phyloP scores from a whole-genome alignment of 2,329 filamentous ascomycete species.

The Stenocarpella maydis region DNA sequence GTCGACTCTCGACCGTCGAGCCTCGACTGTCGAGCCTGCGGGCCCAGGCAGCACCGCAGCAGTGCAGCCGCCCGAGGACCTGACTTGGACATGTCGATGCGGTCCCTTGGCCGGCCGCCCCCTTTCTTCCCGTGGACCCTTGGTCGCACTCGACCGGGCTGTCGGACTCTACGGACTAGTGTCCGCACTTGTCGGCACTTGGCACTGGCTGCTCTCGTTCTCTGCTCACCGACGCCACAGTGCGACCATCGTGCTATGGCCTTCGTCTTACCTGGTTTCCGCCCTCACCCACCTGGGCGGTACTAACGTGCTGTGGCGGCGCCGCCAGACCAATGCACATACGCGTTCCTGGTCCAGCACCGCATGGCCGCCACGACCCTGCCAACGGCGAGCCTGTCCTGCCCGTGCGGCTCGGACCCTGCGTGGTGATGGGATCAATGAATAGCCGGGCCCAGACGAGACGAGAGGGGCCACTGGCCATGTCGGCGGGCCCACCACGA shows the following conservation, averaged over 20 bases:
- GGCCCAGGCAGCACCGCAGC: too few species aligned
- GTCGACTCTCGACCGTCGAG: too few species aligned
- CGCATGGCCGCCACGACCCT: background rate
- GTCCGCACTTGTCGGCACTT: too few species aligned
- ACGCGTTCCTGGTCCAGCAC: slow-evolving; percentile 1
- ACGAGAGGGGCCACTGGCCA: background rate
- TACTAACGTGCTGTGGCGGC: slow-evolving; percentile 8
- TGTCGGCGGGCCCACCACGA: background rate
- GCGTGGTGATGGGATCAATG: background rate
- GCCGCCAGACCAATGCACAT: too few species aligned
- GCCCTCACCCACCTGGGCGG: slow-evolving; percentile 9
- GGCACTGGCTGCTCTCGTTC: too few species aligned
- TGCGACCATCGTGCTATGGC: too few species aligned
- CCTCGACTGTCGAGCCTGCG: too few species aligned
- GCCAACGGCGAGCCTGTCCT: slow-evolving; percentile 1
- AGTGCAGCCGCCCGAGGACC: too few species aligned
- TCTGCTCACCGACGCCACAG: slow-evolving; percentile 5
- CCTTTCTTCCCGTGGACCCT: too few species aligned
- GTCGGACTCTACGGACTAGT: too few species aligned
- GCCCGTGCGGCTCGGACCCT: background rate
- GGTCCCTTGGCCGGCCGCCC: too few species aligned
- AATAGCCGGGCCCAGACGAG: background rate
- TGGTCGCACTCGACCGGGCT: too few species aligned
- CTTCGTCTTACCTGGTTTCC: background rate
- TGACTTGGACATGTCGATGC: background rate